phyloP scores from a whole-genome alignment of 495 filamentous ascomycete genomes.

The Pseudomonodictys pantanalensis region DNA sequence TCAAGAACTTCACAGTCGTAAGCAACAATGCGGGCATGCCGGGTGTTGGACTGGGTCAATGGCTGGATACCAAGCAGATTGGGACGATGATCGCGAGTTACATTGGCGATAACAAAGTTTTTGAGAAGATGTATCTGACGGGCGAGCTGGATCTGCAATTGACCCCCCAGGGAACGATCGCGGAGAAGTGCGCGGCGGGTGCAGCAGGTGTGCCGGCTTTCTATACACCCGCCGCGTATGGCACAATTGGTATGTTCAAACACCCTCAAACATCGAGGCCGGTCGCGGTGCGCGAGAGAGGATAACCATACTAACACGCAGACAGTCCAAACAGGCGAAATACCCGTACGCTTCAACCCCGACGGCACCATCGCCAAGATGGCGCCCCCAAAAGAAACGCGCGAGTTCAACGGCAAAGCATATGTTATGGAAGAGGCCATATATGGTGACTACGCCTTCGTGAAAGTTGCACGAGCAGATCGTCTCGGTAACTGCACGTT shows the following conservation, averaged over 20 bases:
- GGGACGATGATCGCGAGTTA: constrained; percentile 90
- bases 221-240: constrained; percentile 75
- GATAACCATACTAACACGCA: constrained; percentile 42
- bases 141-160: constrained; percentile 85
- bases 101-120: constrained; percentile 90
- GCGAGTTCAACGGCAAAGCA: constrained; percentile 81
- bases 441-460: constrained; percentile 84
- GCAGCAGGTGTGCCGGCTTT: constrained; percentile 88
- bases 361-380: constrained; percentile 75
- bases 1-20: constrained; percentile 30
- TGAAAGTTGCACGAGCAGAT: constrained; percentile 90
- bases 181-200: constrained; percentile 84
- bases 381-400: constrained; percentile 76
- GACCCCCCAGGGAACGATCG: constrained; percentile 85
- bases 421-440: constrained; percentile 89
- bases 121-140: constrained; percentile 83
- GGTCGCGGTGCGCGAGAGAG: neutral
- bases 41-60: constrained; percentile 25
- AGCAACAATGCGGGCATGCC: constrained; percentile 34
- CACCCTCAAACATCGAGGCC: neutral
- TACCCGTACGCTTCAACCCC: constrained; percentile 73
- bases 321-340: constrained; percentile 82
- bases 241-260: constrained; percentile 27
- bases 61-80: constrained; percentile 59
- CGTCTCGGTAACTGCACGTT: constrained; percentile 92